Evolutionary conservation across 768 basidiomycete genomes (phyloP).

Genomic region (Lactarius evosmus): DNA sequence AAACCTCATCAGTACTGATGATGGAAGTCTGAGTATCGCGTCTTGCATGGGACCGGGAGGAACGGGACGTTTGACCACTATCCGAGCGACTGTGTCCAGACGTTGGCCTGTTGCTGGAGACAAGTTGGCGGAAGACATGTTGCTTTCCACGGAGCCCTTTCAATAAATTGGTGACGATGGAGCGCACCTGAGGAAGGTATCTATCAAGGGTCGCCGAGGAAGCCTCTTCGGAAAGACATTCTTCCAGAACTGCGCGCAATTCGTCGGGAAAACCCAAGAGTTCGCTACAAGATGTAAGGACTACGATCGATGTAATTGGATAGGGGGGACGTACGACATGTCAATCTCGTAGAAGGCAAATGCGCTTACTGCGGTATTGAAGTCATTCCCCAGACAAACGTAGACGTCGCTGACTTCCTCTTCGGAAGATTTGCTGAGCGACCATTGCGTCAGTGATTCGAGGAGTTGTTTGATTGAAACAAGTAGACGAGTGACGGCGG

Average conservation of each 20-base stretch:
- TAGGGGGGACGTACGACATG: conserved; percentile 61
- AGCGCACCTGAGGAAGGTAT: conserved; percentile 87
- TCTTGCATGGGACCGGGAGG: conserved; percentile 46
- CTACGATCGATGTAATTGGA: conserved; percentile 13
- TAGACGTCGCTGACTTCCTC: conserved; percentile 92
- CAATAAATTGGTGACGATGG: conserved; percentile 89
- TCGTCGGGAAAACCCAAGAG: conserved; percentile 85
- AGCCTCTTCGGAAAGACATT: conserved; percentile 89
- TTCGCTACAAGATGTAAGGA: conserved; percentile 52
- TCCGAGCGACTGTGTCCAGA: conserved; percentile 51
- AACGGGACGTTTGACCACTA: conserved; percentile 41
- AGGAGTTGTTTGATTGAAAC: conserved; percentile 95
- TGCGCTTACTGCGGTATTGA: conserved; percentile 89
- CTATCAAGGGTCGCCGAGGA: conserved; percentile 78
- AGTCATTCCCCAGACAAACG: conserved; percentile 94
- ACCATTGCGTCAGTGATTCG: conserved; percentile 86
- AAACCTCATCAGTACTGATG: conserved; percentile 34
- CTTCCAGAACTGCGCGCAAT: conserved; percentile 83
- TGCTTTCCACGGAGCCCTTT: conserved; percentile 94
- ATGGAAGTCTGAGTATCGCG: conserved; percentile 35
- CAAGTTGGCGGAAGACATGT: conserved; percentile 74
- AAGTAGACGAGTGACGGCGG: conserved; percentile 86
- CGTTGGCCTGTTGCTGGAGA: conserved; percentile 55
- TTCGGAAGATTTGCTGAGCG: conserved; percentile 66
- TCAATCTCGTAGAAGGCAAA: conserved; percentile 83